Percentiles rank a stretch among this genome's conserved stretches.
Conservation (phyloP, 257 asterid genomes). For the Rubia yunnanensis region DNA sequence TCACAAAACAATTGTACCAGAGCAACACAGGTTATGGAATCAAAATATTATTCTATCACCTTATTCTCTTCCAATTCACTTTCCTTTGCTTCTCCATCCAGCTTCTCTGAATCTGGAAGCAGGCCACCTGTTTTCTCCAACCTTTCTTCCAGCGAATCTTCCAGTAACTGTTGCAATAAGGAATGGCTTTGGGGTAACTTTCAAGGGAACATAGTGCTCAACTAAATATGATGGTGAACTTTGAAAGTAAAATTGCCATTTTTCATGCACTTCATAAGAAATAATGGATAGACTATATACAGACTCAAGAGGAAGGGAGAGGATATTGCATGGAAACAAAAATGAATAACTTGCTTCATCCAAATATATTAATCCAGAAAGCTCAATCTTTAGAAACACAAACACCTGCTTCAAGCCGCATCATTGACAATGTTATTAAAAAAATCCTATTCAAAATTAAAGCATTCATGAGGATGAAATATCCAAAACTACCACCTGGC, state of each 20-base stretch:
- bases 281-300: background rate
- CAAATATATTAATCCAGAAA: background rate
- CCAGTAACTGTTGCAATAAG: conserved; percentile 66
- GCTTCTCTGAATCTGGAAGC: conserved; percentile 59
- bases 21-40: background rate
- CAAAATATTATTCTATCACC: conserved; percentile 26
- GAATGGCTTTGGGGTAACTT: conserved; percentile 1
- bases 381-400: background rate
- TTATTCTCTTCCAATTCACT: conserved; percentile 81
- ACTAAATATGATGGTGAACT: background rate
- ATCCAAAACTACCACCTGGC: background rate
- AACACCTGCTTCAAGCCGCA: background rate
- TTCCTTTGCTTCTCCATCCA: conserved; percentile 69
- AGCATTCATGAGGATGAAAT: background rate
- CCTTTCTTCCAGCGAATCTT: conserved; percentile 86
- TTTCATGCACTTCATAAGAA: background rate
- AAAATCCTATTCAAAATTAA: background rate
- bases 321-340: background rate
- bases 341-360: background rate
- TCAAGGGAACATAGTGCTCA: background rate
- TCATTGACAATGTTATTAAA: background rate
- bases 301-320: background rate
- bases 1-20: background rate
- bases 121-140: conserved; percentile 67
- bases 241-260: background rate